These are phyloP conservation scores for Parastagonospora nodorum DNA, from an alignment of 2,329 filamentous ascomycete genomes.

Conservation along the genomic window DNA sequence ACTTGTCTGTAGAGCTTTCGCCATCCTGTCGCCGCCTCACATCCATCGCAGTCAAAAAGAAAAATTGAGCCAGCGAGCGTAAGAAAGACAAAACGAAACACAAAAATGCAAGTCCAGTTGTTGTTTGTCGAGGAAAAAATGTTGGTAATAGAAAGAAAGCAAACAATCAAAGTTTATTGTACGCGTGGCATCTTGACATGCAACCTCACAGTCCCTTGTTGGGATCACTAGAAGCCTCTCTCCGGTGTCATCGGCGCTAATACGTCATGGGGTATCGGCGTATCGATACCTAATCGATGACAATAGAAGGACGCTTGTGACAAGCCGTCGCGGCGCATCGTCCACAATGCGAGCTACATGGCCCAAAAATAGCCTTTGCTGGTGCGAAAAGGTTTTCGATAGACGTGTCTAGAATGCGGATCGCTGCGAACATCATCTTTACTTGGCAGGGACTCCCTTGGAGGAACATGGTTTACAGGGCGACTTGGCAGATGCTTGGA, in stretches of 20 bases:
- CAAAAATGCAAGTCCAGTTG: background rate
- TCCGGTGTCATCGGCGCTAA: constrained; percentile 1
- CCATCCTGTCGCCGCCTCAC: constrained; percentile 14
- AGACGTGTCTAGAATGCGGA: background rate
- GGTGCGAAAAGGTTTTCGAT: constrained; percentile 1
- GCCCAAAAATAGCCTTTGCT: constrained; percentile 1
- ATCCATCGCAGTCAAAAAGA: constrained; percentile 7
- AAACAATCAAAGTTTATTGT: background rate
- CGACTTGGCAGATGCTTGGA: background rate
- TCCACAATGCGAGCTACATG: background rate
- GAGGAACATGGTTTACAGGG: background rate
- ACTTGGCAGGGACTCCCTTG: background rate
- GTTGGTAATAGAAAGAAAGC: background rate
- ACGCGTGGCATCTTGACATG: background rate
- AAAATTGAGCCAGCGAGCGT: background rate
- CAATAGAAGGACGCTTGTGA: too few species aligned
- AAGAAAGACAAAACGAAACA: background rate
- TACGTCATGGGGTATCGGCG: background rate
- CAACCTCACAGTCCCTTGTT: constrained; percentile 1
- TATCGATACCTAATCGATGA: background rate
- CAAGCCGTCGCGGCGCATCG: background rate
- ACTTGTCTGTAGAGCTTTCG: constrained; percentile 35
- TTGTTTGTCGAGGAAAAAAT: background rate
- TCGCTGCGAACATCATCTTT: background rate
- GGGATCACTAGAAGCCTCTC: background rate